These are phyloP conservation scores for Avena insularis DNA, from an alignment of 176 grass and related monocot genomes.

Conservation along the genomic window DNA sequence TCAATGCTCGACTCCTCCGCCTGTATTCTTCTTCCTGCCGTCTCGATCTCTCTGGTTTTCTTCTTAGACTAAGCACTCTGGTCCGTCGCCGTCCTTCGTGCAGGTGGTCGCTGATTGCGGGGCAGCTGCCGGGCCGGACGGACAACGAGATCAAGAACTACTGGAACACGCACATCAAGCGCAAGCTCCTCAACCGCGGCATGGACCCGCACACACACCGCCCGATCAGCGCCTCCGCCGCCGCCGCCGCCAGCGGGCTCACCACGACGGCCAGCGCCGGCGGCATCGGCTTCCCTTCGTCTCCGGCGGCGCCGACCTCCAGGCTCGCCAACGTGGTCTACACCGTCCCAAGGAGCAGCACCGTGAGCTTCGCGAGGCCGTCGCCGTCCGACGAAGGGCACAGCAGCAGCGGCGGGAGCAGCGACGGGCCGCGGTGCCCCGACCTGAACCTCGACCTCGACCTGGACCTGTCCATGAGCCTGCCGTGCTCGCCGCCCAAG, in stretches of 20 bases:
- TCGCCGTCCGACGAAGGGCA: slow-evolving; percentile 42
- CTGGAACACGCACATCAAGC: slow-evolving; percentile 97
- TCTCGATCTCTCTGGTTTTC: not conserved
- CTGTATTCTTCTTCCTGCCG: not conserved
- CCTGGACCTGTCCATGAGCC: slow-evolving; percentile 76
- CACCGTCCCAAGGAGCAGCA: slow-evolving; percentile 5
- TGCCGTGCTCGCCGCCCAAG: slow-evolving; percentile 61
- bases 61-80: not conserved
- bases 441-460: slow-evolving; percentile 88
- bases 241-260: slow-evolving; percentile 7
- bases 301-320: not conserved
- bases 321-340: slow-evolving; percentile 1
- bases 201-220: slow-evolving; percentile 90
- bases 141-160: slow-evolving; percentile 99
- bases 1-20: not conserved
- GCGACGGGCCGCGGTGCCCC: slow-evolving; percentile 67
- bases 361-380: slow-evolving; percentile 23
- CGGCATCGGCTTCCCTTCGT: slow-evolving; percentile 7
- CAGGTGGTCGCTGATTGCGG: slow-evolving; percentile 92
- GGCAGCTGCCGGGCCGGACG: slow-evolving; percentile 77
- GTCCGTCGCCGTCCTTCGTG: not conserved
- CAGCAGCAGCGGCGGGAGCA: slow-evolving; percentile 69
- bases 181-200: slow-evolving; percentile 80
- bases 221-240: slow-evolving; percentile 38
- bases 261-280: not conserved